Evolutionary conservation across 257 asterid species (phyloP).

Genomic region (Paulownia fortunei): DNA sequence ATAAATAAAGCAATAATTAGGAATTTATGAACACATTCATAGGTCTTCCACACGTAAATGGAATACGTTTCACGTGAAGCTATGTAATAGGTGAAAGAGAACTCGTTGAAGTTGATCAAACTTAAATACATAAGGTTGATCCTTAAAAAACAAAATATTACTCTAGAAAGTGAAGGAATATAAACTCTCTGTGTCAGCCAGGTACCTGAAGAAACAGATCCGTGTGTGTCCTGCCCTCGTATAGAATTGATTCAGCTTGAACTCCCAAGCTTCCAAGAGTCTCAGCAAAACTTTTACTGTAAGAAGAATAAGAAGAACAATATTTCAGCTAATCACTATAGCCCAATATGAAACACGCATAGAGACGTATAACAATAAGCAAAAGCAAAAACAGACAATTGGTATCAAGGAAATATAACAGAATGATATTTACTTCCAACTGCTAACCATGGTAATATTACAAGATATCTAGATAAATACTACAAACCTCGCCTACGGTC

Average conservation of each 20-base stretch:
- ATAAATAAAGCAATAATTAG: background rate
- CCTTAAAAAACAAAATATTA: background rate
- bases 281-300: conserved; percentile 72
- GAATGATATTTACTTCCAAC: background rate
- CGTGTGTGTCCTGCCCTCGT: conserved; percentile 86
- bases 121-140: too few species aligned
- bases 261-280: conserved; percentile 64
- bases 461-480: background rate
- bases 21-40: background rate
- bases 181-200: background rate
- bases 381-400: background rate
- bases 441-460: background rate
- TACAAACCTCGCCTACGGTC: background rate
- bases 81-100: too few species aligned
- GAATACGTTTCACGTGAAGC: too few species aligned
- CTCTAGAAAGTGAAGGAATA: background rate
- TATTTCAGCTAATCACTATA: background rate
- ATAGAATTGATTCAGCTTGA: conserved; percentile 63
- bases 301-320: background rate
- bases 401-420: background rate
- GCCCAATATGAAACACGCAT: too few species aligned
- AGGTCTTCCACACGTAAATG: too few species aligned
- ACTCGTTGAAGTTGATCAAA: background rate
- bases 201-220: conserved; percentile 86
- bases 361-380: background rate